Evolutionary conservation across 495 filamentous ascomycete species (phyloP), one percentile per base, ranked within the genome.

Genomic region (Hypoxylon lenormandii): DNA sequence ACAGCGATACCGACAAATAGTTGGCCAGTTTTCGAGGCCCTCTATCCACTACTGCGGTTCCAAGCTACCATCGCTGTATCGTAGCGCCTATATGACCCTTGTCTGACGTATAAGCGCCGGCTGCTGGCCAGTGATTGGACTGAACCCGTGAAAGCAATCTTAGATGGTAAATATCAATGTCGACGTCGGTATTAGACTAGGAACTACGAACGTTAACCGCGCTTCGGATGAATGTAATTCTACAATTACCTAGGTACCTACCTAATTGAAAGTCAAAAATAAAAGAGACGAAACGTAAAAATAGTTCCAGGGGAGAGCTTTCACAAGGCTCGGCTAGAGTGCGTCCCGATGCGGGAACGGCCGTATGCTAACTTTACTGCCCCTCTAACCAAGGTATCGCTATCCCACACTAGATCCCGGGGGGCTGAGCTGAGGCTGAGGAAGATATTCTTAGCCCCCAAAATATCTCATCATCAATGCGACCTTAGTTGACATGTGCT

Each of bases 361-460:
- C 59, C 46, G 59, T 52, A 7, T 3, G 19, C 19, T 28, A 28
- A 40, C 19, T n/a, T n/a, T 26, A 26, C 23, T n/a, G n/a, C n/a
- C n/a, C 23, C 5, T 26, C 23, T 26, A 26, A 26, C 15, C 55
- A 16, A 51, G 19, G 2, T 16, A 13, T 22, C 12, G 13, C 4
- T 28, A 18, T 21, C 40, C 1, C 21, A 49, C 10, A 19, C 33
- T 12, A 57, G 13, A 16, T 49, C n/a, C 26, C 16, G 18, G 33
- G 53, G 70, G 73, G 71, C 71, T 72, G 65, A 60, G 73, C 55
- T 76, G 64, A 74, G 73, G 73, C 73, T 74, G 66, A 71, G 54
- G 28, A 40, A 13, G 60, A n/a, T 42, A 54, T 28, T 12, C 60
- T 53, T 15, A 52, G 63, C 62, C 52, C 69, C 43, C 46, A 64